Evolutionary conservation across 768 basidiomycete genomes (phyloP).

Genomic region (Podaxis sp.): DNA sequence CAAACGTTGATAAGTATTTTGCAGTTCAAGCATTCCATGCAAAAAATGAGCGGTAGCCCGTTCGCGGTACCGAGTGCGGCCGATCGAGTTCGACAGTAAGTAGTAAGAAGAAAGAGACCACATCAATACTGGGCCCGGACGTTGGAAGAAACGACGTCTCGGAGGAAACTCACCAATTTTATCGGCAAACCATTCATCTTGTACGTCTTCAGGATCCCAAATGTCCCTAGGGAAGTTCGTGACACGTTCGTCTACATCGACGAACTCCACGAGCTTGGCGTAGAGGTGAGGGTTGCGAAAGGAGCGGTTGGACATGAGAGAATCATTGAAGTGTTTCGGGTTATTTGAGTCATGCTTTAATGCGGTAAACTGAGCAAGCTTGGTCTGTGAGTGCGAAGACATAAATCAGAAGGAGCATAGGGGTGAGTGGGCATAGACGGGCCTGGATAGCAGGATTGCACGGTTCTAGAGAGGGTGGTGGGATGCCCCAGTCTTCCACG

Average conservation of each 20-base stretch:
- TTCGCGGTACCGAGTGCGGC: constrained; percentile 1
- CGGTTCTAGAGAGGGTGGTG: constrained; percentile 49
- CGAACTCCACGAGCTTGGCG: constrained; percentile 91
- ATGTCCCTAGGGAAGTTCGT: constrained; percentile 74
- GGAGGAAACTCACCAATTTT: constrained; percentile 64
- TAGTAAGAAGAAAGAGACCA: constrained; percentile 21
- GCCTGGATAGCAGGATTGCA: constrained; percentile 69
- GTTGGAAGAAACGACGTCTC: background rate
- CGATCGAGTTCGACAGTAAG: constrained; percentile 3
- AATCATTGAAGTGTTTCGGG: constrained; percentile 94
- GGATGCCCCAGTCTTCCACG: constrained; percentile 76
- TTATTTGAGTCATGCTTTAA: constrained; percentile 63
- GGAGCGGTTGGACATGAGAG: constrained; percentile 86
- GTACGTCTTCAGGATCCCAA: constrained; percentile 71
- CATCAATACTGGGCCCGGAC: constrained; percentile 23
- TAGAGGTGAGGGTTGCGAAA: constrained; percentile 98
- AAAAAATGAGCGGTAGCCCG: constrained; percentile 22
- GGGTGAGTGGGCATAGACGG: constrained; percentile 16
- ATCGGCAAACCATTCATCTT: constrained; percentile 73
- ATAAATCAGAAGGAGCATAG: background rate
- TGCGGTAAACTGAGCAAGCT: constrained; percentile 74
- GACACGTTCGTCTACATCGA: constrained; percentile 86
- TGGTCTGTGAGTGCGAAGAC: constrained; percentile 50
- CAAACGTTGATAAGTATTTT: constrained; percentile 15
- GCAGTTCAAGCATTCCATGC: background rate